phyloP scores from a whole-genome alignment of 2,329 filamentous ascomycete species.

The Cladosporium sp. region DNA sequence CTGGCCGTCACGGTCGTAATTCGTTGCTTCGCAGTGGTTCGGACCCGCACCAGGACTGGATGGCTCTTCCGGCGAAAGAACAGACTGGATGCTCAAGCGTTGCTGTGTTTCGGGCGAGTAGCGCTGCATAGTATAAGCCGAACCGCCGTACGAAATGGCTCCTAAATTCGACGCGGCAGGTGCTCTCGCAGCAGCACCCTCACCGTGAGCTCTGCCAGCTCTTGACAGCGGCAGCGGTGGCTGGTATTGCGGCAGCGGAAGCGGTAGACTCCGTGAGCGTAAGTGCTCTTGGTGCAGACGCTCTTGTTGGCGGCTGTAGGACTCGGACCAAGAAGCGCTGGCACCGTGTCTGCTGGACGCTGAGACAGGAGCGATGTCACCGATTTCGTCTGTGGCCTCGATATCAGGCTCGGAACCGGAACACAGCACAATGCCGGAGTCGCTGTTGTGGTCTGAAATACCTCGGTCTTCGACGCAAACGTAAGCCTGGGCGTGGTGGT shows the following conservation, averaged over 20 bases:
- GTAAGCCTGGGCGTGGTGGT: conserved; percentile 27
- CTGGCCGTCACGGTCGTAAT: background rate
- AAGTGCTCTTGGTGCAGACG: conserved; percentile 27
- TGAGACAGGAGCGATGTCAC: conserved; percentile 20
- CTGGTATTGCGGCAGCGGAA: conserved; percentile 38
- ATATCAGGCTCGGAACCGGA: conserved; percentile 41
- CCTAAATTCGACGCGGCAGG: background rate
- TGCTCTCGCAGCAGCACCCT: background rate
- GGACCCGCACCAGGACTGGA: background rate
- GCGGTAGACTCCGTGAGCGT: conserved; percentile 35
- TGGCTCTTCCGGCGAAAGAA: conserved; percentile 22
- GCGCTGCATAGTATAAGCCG: conserved; percentile 1
- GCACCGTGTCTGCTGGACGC: conserved; percentile 19
- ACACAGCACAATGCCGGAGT: conserved; percentile 64
- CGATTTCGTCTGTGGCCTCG: conserved; percentile 30
- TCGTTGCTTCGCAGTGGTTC: background rate
- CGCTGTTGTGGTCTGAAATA: conserved; percentile 56
- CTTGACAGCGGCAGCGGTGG: conserved; percentile 36
- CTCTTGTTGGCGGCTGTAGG: conserved; percentile 21
- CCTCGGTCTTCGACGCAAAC: conserved; percentile 33
- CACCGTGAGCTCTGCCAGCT: background rate
- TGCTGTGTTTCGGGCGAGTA: conserved; percentile 16
- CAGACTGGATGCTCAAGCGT: conserved; percentile 13
- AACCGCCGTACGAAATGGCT: background rate
- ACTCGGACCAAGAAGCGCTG: conserved; percentile 28